Evolutionary conservation across 208 protist genomes (phyloP), one percentile per base, ranked within the genome.

Genomic region (Acanthamoeba sp.): DNA sequence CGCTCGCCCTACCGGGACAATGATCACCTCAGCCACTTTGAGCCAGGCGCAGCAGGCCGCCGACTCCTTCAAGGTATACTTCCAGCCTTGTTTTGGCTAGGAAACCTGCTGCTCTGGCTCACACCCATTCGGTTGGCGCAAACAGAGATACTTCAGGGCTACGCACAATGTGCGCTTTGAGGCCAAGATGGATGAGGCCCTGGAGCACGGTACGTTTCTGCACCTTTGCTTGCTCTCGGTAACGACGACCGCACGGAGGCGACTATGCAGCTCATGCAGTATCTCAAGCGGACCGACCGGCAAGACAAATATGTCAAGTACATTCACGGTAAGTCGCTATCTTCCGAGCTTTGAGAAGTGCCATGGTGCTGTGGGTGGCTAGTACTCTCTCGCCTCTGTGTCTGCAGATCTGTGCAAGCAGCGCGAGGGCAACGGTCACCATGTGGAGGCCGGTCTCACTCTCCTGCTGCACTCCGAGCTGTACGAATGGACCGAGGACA

Each of bases 261-360:
- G 2, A 94, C 92, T 22, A 64, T 97, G 76, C 42, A 97, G 45
- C 50, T 97, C 29, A 95, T 97, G 96, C 69, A 91, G 24, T 97
- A 96, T 71, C 48, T 97, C 3, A 95, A 97, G 87, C 91, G 95
- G 87, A 97, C 96, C 5, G 96, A 97, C 36, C 62, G 96, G 29
- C 93, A 94, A 64, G 96, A 97, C 48, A 95, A 94, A 20, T 97
- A 97, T n/a, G 93, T 95, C 24, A 96, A 97, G 50, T 97, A 97
- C 76, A 89, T 96, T 29, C 96, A 96, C 94, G 27, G 93, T 45
- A 9, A 94, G n/a, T n/a, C n/a, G n/a, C n/a, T n/a, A n/a, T n/a
- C n/a, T n/a, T n/a, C n/a, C n/a, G n/a, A n/a, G n/a, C n/a, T 59
- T 91, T 91, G 32, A 0, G 0, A 29, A 10, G 29, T 2, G 22